These are phyloP conservation scores for Podospora didyma DNA, from an alignment of 495 filamentous ascomycete genomes.

Conservation along the genomic window DNA sequence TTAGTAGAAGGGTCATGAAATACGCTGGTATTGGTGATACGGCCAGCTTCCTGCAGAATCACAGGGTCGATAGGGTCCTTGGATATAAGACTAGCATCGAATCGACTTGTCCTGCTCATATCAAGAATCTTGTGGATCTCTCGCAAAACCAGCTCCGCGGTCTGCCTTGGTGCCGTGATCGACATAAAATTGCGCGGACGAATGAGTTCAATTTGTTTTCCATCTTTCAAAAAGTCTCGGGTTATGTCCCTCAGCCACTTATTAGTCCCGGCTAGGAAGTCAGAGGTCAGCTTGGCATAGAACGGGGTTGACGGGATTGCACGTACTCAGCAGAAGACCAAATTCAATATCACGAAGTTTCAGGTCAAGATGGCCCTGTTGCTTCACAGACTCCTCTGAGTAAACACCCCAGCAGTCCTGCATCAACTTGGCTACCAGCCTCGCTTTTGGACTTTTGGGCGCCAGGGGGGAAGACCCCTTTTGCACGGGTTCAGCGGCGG, in stretches of 20 bases:
- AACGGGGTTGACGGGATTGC: background rate
- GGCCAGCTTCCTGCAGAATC: slow-evolving; percentile 36
- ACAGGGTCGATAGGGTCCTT: slow-evolving; percentile 15
- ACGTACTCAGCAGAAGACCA: slow-evolving; percentile 34
- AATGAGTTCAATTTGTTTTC: slow-evolving; percentile 31
- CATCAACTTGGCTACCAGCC: slow-evolving; percentile 34
- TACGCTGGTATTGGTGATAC: slow-evolving; percentile 41
- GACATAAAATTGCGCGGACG: slow-evolving; percentile 22
- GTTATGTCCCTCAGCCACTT: slow-evolving; percentile 29
- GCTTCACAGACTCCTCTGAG: slow-evolving; percentile 21
- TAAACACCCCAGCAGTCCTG: slow-evolving; percentile 40
- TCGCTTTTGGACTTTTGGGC: slow-evolving; percentile 24
- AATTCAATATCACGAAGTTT: slow-evolving; percentile 32
- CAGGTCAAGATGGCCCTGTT: slow-evolving; percentile 30
- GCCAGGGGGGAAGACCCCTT: slow-evolving; percentile 20
- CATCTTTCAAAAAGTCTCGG: slow-evolving; percentile 22
- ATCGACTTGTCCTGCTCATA: slow-evolving; percentile 15
- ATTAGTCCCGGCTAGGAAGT: slow-evolving; percentile 29
- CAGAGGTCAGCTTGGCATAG: background rate
- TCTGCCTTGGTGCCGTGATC: slow-evolving; percentile 31
- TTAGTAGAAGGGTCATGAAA: slow-evolving; percentile 13
- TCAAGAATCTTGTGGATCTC: slow-evolving; percentile 35
- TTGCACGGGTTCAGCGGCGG: slow-evolving; percentile 12
- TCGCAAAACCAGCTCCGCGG: slow-evolving; percentile 27
- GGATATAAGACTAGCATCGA: slow-evolving; percentile 17